A percentile compares a stretch with the other conserved stretches of the same genome.
phyloP scores from a whole-genome alignment of 768 basidiomycete genomes.

The Rhizopogon vinicolor region DNA sequence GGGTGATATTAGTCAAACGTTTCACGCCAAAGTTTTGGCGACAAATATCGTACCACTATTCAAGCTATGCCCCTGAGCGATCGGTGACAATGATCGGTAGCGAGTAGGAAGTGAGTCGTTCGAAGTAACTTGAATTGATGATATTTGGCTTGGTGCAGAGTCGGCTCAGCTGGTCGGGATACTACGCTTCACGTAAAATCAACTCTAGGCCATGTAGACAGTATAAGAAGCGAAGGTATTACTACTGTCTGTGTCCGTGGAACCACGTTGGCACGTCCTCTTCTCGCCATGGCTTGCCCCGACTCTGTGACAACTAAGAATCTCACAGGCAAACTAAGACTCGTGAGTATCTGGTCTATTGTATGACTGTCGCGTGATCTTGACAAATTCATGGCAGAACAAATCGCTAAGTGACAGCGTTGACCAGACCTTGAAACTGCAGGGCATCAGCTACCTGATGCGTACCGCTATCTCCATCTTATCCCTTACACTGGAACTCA shows the following conservation, averaged over 20 bases:
- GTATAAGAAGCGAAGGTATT: too few relatives aligned
- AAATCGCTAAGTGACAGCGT: slow-evolving; percentile 52
- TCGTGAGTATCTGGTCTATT: background rate
- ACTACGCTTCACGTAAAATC: too few relatives aligned
- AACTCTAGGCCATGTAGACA: too few relatives aligned
- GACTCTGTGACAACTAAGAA: background rate
- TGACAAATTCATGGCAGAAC: slow-evolving; percentile 37
- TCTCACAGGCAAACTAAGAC: background rate
- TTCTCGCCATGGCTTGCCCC: background rate
- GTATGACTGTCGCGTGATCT: background rate
- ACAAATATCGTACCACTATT: background rate
- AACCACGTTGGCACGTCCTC: too few relatives aligned
- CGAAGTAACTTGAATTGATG: too few relatives aligned
- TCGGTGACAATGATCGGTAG: background rate
- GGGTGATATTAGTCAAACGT: background rate
- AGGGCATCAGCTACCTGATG: slow-evolving; percentile 65
- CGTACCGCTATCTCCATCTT: slow-evolving; percentile 51
- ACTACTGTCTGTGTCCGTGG: too few relatives aligned
- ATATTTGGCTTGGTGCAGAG: too few relatives aligned
- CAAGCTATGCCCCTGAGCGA: too few relatives aligned
- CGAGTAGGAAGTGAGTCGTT: too few relatives aligned
- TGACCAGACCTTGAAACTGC: slow-evolving; percentile 54
- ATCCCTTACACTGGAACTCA: slow-evolving; percentile 51
- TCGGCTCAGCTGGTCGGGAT: background rate
- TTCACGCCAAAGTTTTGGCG: too few relatives aligned